These are phyloP conservation scores for Heliocybe sulcata DNA, from an alignment of 1,284 basidiomycete genomes.

Conservation along the genomic window DNA sequence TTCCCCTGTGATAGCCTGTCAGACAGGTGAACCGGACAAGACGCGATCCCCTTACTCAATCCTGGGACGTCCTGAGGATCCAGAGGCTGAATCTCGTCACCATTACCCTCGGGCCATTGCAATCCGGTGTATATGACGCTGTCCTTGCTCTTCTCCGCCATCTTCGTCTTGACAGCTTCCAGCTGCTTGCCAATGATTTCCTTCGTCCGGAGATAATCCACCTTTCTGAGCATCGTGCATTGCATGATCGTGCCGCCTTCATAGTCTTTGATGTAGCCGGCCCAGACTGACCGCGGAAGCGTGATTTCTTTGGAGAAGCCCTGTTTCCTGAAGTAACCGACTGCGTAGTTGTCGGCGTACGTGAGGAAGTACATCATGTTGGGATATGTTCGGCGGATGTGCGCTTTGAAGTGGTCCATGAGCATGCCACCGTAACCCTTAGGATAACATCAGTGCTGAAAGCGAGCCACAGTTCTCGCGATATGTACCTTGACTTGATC, in stretches of 20 bases:
- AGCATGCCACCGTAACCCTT: conserved; percentile 97
- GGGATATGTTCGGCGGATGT: conserved; percentile 77
- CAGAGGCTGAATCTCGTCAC: conserved; percentile 37
- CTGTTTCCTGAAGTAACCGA: conserved; percentile 99
- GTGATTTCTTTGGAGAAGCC: conserved; percentile 98
- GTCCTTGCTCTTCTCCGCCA: conserved; percentile 81
- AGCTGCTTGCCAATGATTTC: conserved; percentile 80
- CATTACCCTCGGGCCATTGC: conserved; percentile 42
- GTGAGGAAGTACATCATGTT: conserved; percentile 93
- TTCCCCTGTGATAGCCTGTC: conserved; percentile 46
- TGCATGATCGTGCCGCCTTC: conserved; percentile 99
- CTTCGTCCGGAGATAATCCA: conserved; percentile 85
- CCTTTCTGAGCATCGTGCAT: conserved; percentile 88
- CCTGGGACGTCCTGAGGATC: conserved; percentile 81
- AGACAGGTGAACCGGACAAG: conserved; percentile 6
- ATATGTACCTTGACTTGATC: conserved; percentile 92
- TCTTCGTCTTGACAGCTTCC: conserved; percentile 85
- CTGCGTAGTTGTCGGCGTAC: conserved; percentile 98
- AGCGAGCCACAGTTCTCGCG: background rate
- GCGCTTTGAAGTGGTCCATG: conserved; percentile 98
- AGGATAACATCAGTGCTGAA: conserved; percentile 6
- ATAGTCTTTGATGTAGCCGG: conserved; percentile 99
- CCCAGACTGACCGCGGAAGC: conserved; percentile 88
- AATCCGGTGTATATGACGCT: conserved; percentile 86
- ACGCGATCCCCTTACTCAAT: conserved; percentile 45